phyloP scores from a whole-genome alignment of 2,329 filamentous ascomycete species.

The Helotiales sp. region DNA sequence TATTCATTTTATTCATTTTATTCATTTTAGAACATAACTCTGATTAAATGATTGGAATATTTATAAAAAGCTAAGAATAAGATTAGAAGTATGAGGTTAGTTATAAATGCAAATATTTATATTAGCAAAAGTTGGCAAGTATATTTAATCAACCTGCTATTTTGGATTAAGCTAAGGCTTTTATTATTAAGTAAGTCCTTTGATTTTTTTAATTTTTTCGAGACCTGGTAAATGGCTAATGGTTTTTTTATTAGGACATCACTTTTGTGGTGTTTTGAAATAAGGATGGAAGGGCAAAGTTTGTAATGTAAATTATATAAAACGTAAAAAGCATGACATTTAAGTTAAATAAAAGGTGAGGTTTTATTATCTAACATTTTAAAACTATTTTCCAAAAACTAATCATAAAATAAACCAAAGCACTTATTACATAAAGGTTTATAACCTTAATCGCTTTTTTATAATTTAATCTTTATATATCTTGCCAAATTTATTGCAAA shows the following conservation, averaged over 20 bases:
- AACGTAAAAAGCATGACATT: too few species aligned
- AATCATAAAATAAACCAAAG: conserved; percentile 20
- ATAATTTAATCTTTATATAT: conserved; percentile 18
- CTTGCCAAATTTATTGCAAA: conserved; percentile 18
- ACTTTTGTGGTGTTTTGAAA: conserved; percentile 20
- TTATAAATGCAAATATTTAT: too few species aligned
- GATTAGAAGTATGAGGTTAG: too few species aligned
- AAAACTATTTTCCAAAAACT: conserved; percentile 13
- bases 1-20: too few species aligned
- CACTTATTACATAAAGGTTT: conserved; percentile 20
- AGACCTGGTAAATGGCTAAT: conserved; percentile 8
- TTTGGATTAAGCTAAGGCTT: conserved; percentile 14
- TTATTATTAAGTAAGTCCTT: too few species aligned
- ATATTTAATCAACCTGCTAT: too few species aligned
- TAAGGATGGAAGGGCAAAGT: conserved; percentile 17
- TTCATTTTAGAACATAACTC: too few species aligned
- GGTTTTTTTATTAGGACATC: conserved; percentile 12
- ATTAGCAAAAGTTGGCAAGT: too few species aligned
- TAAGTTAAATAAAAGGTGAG: conserved; percentile 20
- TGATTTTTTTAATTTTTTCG: conserved; percentile 3
- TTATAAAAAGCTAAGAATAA: too few species aligned
- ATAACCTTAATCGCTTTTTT: conserved; percentile 20
- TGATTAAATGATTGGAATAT: too few species aligned
- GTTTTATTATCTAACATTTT: conserved; percentile 14
- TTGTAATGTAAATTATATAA: conserved; percentile 21